A percentile compares a stretch with the other conserved stretches of the same genome.
Conservation (phyloP, 192 early-diverging fungal species). For the Mortierella alpina region DNA sequence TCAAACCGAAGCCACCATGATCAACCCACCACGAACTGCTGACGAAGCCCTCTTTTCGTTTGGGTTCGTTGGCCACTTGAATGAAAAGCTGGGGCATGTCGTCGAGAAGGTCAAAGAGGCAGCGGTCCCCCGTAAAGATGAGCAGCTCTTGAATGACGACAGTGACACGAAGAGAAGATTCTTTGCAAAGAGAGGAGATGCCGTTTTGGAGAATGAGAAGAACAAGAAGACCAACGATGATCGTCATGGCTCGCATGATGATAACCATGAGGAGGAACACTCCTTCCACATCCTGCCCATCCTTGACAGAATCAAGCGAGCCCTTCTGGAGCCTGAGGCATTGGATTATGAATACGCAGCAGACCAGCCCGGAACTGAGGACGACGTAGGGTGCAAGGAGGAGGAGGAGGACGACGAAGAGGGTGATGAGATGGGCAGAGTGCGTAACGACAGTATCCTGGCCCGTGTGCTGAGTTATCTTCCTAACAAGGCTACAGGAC, state of each 20-base stretch:
- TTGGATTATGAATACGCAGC: neutral
- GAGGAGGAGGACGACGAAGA: neutral
- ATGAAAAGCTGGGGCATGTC: neutral
- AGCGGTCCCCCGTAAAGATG: too few species aligned
- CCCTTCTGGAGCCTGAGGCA: neutral
- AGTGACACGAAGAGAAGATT: neutral
- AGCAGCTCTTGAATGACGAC: neutral
- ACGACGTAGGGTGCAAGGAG: neutral
- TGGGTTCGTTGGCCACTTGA: slow-evolving; percentile 5
- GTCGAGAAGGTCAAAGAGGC: neutral
- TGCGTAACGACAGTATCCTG: neutral
- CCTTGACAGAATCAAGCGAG: neutral
- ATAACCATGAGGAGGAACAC: neutral
- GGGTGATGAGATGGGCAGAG: neutral
- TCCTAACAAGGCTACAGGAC: neutral
- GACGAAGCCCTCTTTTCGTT: slow-evolving; percentile 24
- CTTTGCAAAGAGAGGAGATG: too few species aligned
- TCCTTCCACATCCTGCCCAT: slow-evolving; percentile 4
- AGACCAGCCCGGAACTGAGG: neutral
- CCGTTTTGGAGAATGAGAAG: neutral
- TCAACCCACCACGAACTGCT: neutral
- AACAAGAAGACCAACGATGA: neutral
- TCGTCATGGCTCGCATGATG: neutral
- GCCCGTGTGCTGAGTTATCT: neutral
- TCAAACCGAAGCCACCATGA: slow-evolving; percentile 20